Evolutionary conservation across 1,284 basidiomycete species (phyloP), one percentile per base, ranked within the genome.

Genomic region (Boletus hoseneyae): DNA sequence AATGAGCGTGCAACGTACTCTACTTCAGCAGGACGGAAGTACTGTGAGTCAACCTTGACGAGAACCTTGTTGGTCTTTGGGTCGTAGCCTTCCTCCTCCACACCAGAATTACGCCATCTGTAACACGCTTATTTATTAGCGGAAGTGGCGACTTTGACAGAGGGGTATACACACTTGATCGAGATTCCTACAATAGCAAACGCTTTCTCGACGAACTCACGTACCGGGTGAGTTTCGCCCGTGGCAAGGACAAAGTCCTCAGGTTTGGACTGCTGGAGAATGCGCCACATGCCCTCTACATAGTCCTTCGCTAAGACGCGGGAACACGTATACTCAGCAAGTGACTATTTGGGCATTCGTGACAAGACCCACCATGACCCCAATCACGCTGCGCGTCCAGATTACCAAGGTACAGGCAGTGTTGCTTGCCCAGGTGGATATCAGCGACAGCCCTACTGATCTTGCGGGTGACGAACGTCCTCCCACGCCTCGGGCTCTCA

Each of bases 381-480:
- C 93, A 96, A 68, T 96, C 93, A 70, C 93, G 87, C 68, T 86
- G 80, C 6, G 93, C 90, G 67, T 94, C 92, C 52, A 96, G 62
- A 70, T 96, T 96, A 50, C 93, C 93, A 40, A 96, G 79, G 70
- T 93, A 95, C 60, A 96, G 70, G 66, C 90, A 92, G 48, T 80
- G 72, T 67, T 93, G 90, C 73, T 93, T 91, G 44, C 89, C 90
- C 41, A 92, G 70, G 51, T 77, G 79, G 62, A 96, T 95, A 64
- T 96, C 93, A 15, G 93, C 93, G 5, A 83, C 93, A 3, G 91
- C 93, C 50, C 93, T 78, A 37, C 88, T 78, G 62, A 96, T 95
- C 75, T 96, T 96, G 63, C 93, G 79, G 34, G 93, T 95, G 56
- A 96, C 93, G 71, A 96, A 96, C 7, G 93, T 96, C 64, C 93